Percentiles rank a stretch among this genome's conserved stretches.
Evolutionary conservation across 2,329 filamentous ascomycete genomes (phyloP).

Genomic region (Aspergillus amoenus): DNA sequence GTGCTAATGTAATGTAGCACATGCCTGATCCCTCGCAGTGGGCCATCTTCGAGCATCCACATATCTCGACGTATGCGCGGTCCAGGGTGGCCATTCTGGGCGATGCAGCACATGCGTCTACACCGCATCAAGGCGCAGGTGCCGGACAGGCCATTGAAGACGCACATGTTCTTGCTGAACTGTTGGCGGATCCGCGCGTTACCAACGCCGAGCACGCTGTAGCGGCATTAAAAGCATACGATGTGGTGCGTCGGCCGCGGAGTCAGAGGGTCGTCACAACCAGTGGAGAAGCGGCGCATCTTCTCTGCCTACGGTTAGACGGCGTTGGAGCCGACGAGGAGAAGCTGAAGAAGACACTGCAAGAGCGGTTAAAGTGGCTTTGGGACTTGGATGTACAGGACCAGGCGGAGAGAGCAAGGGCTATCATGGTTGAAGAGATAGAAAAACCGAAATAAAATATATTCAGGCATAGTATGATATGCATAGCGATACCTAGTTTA

Average conservation of each 20-base stretch:
- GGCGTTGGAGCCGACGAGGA: slow-evolving; percentile 27
- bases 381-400: slow-evolving; percentile 35
- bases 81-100: slow-evolving; percentile 34
- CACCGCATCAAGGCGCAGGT: slow-evolving; percentile 40
- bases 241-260: slow-evolving; percentile 50
- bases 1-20: slow-evolving; percentile 2
- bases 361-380: slow-evolving; percentile 30
- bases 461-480: no score
- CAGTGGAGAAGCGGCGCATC: slow-evolving; percentile 46
- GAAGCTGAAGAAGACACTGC: slow-evolving; percentile 24
- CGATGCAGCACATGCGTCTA: slow-evolving; percentile 41
- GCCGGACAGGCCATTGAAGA: slow-evolving; percentile 43
- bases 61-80: slow-evolving; percentile 30
- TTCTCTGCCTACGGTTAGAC: slow-evolving; percentile 28
- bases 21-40: slow-evolving; percentile 36
- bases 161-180: slow-evolving; percentile 38
- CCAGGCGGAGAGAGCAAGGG: slow-evolving; percentile 24
- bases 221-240: slow-evolving; percentile 53
- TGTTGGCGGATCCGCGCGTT: slow-evolving; percentile 46
- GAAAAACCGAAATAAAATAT: no score
- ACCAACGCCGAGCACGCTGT: slow-evolving; percentile 34
- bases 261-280: slow-evolving; percentile 53
- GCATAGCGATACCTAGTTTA: no score
- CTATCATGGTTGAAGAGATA: not conserved
- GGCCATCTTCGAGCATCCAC: slow-evolving; percentile 37